Evolutionary conservation across 164 flowering plant genomes (phyloP), one percentile per base, ranked within the genome.

Genomic region (Liriodendron chinense): DNA sequence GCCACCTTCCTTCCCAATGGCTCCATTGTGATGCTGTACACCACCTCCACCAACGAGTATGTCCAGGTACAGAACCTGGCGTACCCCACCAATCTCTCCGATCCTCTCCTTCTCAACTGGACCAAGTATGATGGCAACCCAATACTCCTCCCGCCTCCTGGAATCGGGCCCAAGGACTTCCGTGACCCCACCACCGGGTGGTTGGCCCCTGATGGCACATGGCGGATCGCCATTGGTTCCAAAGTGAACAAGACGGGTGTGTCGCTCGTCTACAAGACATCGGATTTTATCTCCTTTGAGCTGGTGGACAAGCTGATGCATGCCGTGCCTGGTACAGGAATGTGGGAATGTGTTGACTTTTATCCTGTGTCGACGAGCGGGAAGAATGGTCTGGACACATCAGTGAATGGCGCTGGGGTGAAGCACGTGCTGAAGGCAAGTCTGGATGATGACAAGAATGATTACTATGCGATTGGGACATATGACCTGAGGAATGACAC

Each of bases 291-390:
- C 2, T 82, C 25, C 16, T 94, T 72, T 74, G 87, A 83, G 71
- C 79, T 78, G 16, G 9, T 83, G 26, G 84, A 86, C 20, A 80
- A 77, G 1, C 26, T 81, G 1, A 76, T 93, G 22, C 94, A 93
- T 73, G 84, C 80, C 6, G 97, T 93, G 16, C 83, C 85, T 1
- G 86, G 80, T 7, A 91, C 97, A 0, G 98, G 98, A 18, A 91
- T 89, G 96, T 94, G 98, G 98, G 98, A 94, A 82, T 94, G 98
- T 56, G 88, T 94, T 24, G 98, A 94, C 77, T 89, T 94, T 22
- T 94, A 78, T 76, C 98, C 98, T 0, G 90, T 94, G 0, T 88
- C 97, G 2, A 71, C 23, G 63, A 78, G 34, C 0, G 79, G 59
- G 2, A 65, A 48, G 7, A 76, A 75, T 8, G 98, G 98, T 1